These are phyloP conservation scores for Zalaria obscura DNA, from an alignment of 2,329 filamentous ascomycete species.

Conservation along the genomic window DNA sequence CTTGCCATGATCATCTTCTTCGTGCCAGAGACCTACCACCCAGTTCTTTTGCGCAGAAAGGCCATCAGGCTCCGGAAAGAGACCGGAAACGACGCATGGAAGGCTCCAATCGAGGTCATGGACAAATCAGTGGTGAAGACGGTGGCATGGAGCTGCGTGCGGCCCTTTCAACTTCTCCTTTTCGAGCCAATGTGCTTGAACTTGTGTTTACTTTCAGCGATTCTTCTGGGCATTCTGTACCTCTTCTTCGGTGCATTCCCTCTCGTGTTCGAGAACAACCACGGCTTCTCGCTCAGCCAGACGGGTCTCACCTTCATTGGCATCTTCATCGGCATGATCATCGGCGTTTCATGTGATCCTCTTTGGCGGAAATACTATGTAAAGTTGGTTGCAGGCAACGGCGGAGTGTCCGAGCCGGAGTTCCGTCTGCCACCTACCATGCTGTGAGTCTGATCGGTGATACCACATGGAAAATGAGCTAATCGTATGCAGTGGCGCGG, in stretches of 20 bases:
- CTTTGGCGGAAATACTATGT: constrained; percentile 47
- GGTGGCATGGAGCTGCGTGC: constrained; percentile 37
- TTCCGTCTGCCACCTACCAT: constrained; percentile 61
- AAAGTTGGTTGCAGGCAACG: constrained; percentile 41
- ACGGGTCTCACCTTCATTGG: constrained; percentile 66
- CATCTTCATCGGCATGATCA: constrained; percentile 52
- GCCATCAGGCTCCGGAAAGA: constrained; percentile 54
- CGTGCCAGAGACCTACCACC: constrained; percentile 78
- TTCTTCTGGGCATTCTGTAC: constrained; percentile 78
- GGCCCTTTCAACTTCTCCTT: constrained; percentile 64
- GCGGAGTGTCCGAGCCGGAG: constrained; percentile 62
- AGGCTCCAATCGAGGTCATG: constrained; percentile 61
- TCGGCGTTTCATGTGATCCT: constrained; percentile 48
- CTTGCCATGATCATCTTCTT: constrained; percentile 51
- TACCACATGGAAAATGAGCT: constrained; percentile 3
- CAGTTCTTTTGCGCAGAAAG: constrained; percentile 57
- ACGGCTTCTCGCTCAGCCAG: constrained; percentile 68
- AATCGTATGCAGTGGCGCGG: constrained; percentile 45
- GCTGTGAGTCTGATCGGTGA: constrained; percentile 11
- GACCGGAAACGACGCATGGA: constrained; percentile 65
- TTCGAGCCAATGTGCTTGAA: constrained; percentile 77
- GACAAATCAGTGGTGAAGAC: constrained; percentile 49
- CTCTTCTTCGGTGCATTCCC: constrained; percentile 85
- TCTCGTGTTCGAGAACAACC: constrained; percentile 59
- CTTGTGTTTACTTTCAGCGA: constrained; percentile 68